Base-by-base conservation (phyloP, 805 yeast species). In the Wickerhamiella slavikovae region DNA sequence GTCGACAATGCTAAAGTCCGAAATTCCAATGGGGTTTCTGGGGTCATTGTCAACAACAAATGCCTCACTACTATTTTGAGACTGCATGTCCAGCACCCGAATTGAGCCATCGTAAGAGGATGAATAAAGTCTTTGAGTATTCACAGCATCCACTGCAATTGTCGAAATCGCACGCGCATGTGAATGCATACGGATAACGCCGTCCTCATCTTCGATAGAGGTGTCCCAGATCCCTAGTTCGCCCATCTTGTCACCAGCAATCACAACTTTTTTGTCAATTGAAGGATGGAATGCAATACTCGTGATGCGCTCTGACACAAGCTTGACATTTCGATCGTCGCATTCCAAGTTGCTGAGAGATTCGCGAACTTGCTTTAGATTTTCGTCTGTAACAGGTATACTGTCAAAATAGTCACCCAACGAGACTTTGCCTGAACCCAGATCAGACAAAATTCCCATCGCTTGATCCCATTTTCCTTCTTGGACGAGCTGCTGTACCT, bases 161-260 rank as follows among this genome's bases (percentile, higher is more conserved):
- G 66, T 64, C 4, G 85, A 64, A 5, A 85, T 64, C 10, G 78
- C 63, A 28, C 72, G 70, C 0, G 83, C 71, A 44, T 89, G 95
- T 3, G 80, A 65, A 38, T 69, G 70, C 38, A 82, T 62, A 14
- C 66, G 64, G 0, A 76, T 54, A 2, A 78, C 65, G 6, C 44
- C 51, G n/a, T 40, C 47, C 16, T 50, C 55, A 2, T 47, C 51
- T 8, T 48, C 49, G 7, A 51, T 54, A 15, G 54, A 62, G 5
- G 77, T 73, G 25, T 83, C 71, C 95, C 95, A 85, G 11, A 89
- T 60, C 0, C 95, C 95, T 25, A 82, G 52, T 37, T 69, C 64
- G 4, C 98, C 98, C n/a, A 55, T 53, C 9, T 79, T 78, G 51
- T 89, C 98, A 27, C 95, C 96, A 1, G 82, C 94, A 19, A 78